These are phyloP conservation scores for Puccinia polysora DNA, from an alignment of 1,284 basidiomycete species.

Conservation along the genomic window DNA sequence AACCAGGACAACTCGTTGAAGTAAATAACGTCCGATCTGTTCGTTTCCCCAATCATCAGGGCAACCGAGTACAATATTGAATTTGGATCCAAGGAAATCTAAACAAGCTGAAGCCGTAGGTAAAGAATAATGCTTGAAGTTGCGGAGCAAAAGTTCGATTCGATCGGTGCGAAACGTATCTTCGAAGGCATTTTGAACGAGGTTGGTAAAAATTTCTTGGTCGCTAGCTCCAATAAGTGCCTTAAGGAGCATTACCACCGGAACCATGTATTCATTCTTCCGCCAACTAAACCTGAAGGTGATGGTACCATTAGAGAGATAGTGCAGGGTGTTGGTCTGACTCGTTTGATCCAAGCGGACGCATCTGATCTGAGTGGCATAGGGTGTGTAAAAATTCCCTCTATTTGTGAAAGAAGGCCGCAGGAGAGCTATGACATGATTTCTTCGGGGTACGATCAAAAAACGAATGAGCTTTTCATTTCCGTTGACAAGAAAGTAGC, in stretches of 20 bases:
- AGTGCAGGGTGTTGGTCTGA: constrained; percentile 92
- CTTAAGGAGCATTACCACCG: constrained; percentile 93
- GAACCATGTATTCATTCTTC: constrained; percentile 98
- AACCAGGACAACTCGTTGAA: constrained; percentile 82
- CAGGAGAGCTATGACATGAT: constrained; percentile 80
- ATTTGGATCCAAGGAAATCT: constrained; percentile 96
- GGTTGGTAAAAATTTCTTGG: constrained; percentile 95
- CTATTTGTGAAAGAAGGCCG: constrained; percentile 84
- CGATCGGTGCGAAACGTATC: constrained; percentile 98
- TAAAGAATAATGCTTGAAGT: constrained; percentile 87
- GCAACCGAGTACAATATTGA: constrained; percentile 81
- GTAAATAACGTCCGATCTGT: constrained; percentile 74
- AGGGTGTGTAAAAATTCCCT: constrained; percentile 88
- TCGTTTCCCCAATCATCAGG: constrained; percentile 90
- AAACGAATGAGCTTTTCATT: constrained; percentile 98
- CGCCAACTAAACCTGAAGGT: constrained; percentile 95
- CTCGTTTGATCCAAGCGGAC: constrained; percentile 85
- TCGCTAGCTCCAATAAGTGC: constrained; percentile 90
- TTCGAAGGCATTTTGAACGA: constrained; percentile 93
- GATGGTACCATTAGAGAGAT: constrained; percentile 89
- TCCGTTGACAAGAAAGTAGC: constrained; percentile 98
- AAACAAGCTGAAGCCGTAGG: constrained; percentile 88
- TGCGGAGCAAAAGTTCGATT: constrained; percentile 92
- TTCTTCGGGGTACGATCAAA: constrained; percentile 81
- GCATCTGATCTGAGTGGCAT: constrained; percentile 92